These are phyloP conservation scores for Ceratocystis smalleyi DNA, from an alignment of 2,329 filamentous ascomycete genomes.

Conservation along the genomic window DNA sequence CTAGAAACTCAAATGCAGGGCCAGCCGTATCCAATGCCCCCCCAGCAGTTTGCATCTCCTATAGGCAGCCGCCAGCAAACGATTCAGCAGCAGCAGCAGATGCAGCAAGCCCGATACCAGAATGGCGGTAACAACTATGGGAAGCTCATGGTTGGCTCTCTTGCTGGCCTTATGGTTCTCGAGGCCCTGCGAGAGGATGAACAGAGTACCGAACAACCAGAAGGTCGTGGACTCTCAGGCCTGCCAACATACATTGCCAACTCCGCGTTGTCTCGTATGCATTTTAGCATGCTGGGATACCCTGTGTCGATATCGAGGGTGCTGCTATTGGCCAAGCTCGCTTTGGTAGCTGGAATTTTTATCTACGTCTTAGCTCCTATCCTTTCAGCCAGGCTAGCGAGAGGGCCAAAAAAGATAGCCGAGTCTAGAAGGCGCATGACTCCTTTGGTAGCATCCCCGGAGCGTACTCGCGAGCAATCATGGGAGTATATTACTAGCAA, in stretches of 20 bases:
- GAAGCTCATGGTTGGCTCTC: conserved; percentile 83
- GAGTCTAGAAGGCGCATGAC: conserved; percentile 29
- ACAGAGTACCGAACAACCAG: conserved; percentile 44
- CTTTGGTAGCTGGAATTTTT: conserved; percentile 37
- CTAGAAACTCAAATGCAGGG: conserved; percentile 40
- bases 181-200: conserved; percentile 61
- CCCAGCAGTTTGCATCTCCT: conserved; percentile 34
- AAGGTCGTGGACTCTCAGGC: conserved; percentile 51
- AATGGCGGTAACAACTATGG: conserved; percentile 38
- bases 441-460: conserved; percentile 63
- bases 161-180: conserved; percentile 82
- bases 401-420: not conserved
- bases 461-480: conserved; percentile 60
- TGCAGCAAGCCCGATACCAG: conserved; percentile 39
- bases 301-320: conserved; percentile 31
- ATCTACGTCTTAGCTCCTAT: conserved; percentile 42
- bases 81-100: conserved; percentile 31
- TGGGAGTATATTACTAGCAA: conserved; percentile 90
- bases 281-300: conserved; percentile 40
- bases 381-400: conserved; percentile 27
- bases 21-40: conserved; percentile 36
- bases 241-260: conserved; percentile 45
- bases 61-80: conserved; percentile 39
- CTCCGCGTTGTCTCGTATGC: conserved; percentile 31
- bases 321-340: conserved; percentile 37